A percentile compares a stretch with the other conserved stretches of the same genome.
Conservation (phyloP, 2,329 filamentous ascomycete genomes). For the Pseudopithomyces maydicus region DNA sequence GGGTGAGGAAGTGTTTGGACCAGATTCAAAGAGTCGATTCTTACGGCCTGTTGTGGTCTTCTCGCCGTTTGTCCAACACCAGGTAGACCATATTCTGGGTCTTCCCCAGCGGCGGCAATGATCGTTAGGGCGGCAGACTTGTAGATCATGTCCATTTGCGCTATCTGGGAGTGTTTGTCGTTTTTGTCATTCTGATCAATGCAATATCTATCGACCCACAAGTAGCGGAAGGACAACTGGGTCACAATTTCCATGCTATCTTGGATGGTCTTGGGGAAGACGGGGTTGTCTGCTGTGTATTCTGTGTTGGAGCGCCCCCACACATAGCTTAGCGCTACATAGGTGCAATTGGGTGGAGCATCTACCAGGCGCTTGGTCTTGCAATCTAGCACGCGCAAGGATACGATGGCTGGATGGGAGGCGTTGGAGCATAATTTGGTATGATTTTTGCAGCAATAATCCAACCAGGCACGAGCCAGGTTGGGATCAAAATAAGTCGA, state of each 20-base stretch:
- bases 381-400: constrained; percentile 8
- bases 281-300: neutral
- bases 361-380: neutral
- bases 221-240: neutral
- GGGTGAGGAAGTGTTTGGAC: neutral
- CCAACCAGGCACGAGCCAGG: neutral
- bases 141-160: constrained; percentile 17
- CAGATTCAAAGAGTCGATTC: neutral
- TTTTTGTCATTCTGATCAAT: neutral
- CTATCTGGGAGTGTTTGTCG: constrained; percentile 7
- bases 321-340: constrained; percentile 9
- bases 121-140: constrained; percentile 13
- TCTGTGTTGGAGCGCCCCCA: constrained; percentile 2
- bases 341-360: neutral
- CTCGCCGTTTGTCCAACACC: neutral
- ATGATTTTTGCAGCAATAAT: constrained; percentile 1
- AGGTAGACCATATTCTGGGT: constrained; percentile 17
- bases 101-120: constrained; percentile 16
- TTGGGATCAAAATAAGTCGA: neutral
- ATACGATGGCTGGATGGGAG: too few species aligned
- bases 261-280: neutral
- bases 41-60: neutral
- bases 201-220: constrained; percentile 5
- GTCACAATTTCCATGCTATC: neutral
- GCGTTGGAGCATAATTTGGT: neutral